phyloP scores from a whole-genome alignment of 208 protist species.

The Trichomonas vaginalis region DNA sequence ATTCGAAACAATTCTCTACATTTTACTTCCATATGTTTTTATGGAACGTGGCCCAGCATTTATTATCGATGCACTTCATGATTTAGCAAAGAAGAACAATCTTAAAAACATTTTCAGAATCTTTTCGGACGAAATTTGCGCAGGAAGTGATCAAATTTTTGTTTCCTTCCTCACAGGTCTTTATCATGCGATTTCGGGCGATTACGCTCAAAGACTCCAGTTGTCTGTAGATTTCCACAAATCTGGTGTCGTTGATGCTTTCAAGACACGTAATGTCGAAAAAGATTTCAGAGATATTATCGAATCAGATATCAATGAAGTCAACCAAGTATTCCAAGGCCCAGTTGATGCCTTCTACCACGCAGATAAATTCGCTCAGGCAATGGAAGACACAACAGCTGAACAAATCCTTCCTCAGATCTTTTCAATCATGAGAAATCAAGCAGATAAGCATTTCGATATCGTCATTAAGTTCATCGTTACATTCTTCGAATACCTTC shows the following conservation, averaged over 20 bases:
- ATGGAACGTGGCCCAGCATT: not conserved
- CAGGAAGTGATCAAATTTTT: not conserved
- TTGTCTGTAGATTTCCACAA: not conserved
- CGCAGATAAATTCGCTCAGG: not conserved
- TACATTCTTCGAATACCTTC: not conserved
- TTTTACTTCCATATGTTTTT: not conserved
- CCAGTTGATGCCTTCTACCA: not conserved
- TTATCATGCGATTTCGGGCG: not conserved
- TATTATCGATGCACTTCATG: not conserved
- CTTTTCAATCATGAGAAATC: not conserved
- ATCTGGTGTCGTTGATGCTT: not conserved
- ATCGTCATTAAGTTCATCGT: not conserved
- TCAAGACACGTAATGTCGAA: not conserved
- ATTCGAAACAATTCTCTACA: not conserved
- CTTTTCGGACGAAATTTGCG: not conserved
- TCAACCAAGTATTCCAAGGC: not conserved
- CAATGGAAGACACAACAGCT: not conserved
- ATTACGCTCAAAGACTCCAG: not conserved
- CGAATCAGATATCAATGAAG: not conserved
- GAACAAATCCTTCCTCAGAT: not conserved
- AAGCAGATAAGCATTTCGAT: not conserved
- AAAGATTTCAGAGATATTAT: not conserved
- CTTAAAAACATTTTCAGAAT: not conserved
- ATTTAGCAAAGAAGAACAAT: not conserved
- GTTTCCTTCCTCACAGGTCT: not conserved